Evolutionary conservation across 768 basidiomycete species (phyloP), one percentile per base, ranked within the genome.

Genomic region (Rhizopogon salebrosus): DNA sequence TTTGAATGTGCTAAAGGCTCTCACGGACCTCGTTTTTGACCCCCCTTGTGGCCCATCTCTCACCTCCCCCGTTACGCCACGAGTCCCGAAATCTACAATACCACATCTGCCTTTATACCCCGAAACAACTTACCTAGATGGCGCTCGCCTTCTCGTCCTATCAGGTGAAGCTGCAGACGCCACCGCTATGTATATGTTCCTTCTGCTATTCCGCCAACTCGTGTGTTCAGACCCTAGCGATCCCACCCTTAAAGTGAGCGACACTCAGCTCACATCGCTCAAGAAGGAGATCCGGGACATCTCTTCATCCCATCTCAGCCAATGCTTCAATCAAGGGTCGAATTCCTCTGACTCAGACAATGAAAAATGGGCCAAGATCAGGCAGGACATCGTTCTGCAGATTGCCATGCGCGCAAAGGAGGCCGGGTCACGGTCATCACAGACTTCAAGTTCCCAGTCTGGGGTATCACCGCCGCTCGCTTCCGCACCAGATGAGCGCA

Each of bases 121-220:
- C 5, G 92, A 94, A 71, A 91, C 90, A 4, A 74, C 84, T 4
- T 88, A 89, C 66, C 82, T 95, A 49, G 92, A 94, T 72, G 80
- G 77, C 53, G 71, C 80, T 39, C 87, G 92, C 26, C 72, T 94
- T 10, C 67, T 77, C 23, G 75, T 75, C 22, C 78, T 92, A 56
- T 80, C 80, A 58, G 73, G 80, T 38, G 93, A 95, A 54, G 84
- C 85, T 0, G 77, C 82, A 26, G 92, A 95, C 60, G 73, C 85
- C 39, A 81, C 82, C 18, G 80, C 85, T 41, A 69, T 91, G 48
- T 89, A 87, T 70, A 85, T 93, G 82, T 82, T 92, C 59, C 73
- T 91, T 34, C 73, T 93, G 61, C 81, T 92, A 20, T 92, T 84
- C 65, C 83, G 89, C 38, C 87, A 92, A 63, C 79, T 92, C 58